These are phyloP conservation scores for Penicillium coffeae DNA, from an alignment of 495 filamentous ascomycete species.

Conservation along the genomic window DNA sequence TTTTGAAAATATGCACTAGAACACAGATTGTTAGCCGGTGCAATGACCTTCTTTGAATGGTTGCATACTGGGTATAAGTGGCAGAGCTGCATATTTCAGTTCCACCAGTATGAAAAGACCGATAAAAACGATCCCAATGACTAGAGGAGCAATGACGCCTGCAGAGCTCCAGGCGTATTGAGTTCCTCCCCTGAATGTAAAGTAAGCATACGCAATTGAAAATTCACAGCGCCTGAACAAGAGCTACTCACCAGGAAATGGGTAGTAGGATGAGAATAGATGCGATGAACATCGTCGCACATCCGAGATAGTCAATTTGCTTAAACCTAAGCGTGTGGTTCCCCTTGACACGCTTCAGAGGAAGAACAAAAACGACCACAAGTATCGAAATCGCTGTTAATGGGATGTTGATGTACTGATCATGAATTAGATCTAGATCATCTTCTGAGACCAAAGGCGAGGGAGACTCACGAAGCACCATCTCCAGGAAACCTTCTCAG, in stretches of 20 bases:
- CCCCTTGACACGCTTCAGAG: slow-evolving; percentile 1
- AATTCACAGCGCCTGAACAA: not conserved
- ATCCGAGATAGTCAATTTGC: slow-evolving; percentile 7
- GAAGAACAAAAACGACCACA: not conserved
- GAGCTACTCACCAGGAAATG: slow-evolving; percentile 2
- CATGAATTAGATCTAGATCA: not conserved
- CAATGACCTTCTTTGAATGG: too few relatives aligned
- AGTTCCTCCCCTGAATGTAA: slow-evolving; percentile 1
- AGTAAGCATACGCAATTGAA: not conserved
- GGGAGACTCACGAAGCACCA: slow-evolving; percentile 36
- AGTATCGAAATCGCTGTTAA: slow-evolving; percentile 1
- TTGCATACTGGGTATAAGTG: slow-evolving; percentile 4
- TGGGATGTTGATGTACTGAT: slow-evolving; percentile 6
- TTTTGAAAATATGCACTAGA: slow-evolving; percentile 5
- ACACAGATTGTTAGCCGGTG: not conserved
- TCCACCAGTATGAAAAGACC: slow-evolving; percentile 4
- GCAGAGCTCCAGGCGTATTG: slow-evolving; percentile 10
- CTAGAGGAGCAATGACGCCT: slow-evolving; percentile 5
- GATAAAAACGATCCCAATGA: not conserved
- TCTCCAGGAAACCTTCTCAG: slow-evolving; percentile 39
- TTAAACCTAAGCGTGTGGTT: not conserved
- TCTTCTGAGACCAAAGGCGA: not conserved
- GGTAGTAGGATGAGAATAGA: slow-evolving; percentile 4
- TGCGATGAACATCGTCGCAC: slow-evolving; percentile 2
- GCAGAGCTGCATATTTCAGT: slow-evolving; percentile 3